Percentiles rank a stretch among this genome's conserved stretches.
Evolutionary conservation across 2,329 filamentous ascomycete genomes (phyloP).

Genomic region (Dactylellina drechsleri): DNA sequence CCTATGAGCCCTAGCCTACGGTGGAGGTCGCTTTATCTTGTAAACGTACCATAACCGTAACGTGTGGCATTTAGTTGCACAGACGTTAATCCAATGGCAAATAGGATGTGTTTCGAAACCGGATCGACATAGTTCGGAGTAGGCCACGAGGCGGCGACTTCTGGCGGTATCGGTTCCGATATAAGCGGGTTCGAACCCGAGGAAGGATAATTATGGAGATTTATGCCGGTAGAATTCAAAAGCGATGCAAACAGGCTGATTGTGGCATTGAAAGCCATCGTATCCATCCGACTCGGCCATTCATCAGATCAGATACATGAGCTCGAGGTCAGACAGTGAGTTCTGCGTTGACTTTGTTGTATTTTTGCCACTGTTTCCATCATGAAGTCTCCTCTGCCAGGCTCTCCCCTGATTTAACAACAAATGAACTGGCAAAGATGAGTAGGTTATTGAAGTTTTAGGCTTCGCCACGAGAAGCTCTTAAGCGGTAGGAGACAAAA

Average conservation of each 20-base stretch:
- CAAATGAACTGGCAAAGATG: too few relatives aligned
- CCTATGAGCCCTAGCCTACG: not conserved
- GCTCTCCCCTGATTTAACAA: too few relatives aligned
- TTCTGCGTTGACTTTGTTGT: conserved; percentile 31
- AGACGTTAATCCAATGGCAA: conserved; percentile 40
- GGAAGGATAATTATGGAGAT: conserved; percentile 30
- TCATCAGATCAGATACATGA: not conserved
- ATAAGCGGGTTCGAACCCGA: conserved; percentile 32
- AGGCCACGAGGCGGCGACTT: conserved; percentile 45
- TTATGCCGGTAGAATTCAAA: conserved; percentile 36
- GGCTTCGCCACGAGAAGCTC: too few relatives aligned
- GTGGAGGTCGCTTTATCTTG: not conserved
- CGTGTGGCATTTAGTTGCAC: conserved; percentile 42
- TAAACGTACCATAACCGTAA: conserved; percentile 46
- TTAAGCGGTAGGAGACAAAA: not conserved
- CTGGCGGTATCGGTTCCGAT: conserved; percentile 35
- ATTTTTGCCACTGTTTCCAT: conserved; percentile 3
- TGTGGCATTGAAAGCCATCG: not conserved
- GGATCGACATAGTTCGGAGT: conserved; percentile 50
- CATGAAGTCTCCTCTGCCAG: too few relatives aligned
- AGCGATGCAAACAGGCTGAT: conserved; percentile 23
- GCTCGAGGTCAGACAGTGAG: not conserved
- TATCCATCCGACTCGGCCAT: not conserved
- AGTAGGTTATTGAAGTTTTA: too few relatives aligned
- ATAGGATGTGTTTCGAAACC: conserved; percentile 40